These are phyloP conservation scores for Boletus patriciae DNA, from an alignment of 768 basidiomycete species.

Conservation along the genomic window DNA sequence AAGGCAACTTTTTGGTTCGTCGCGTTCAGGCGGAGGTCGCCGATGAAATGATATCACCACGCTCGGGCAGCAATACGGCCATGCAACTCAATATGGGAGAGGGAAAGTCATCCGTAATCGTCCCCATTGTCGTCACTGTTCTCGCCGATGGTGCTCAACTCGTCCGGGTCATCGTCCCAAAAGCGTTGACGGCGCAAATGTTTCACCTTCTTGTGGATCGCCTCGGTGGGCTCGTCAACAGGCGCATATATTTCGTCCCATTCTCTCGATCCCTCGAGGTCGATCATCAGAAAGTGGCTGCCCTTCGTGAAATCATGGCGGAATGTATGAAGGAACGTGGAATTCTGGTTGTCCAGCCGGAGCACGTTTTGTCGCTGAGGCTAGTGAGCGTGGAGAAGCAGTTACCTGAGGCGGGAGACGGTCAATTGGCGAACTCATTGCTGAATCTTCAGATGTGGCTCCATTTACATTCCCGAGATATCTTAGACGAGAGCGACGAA, in stretches of 20 bases:
- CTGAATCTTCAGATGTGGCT: conserved; percentile 31
- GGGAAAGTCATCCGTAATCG: conserved; percentile 50
- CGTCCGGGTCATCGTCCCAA: conserved; percentile 25
- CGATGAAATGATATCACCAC: conserved; percentile 40
- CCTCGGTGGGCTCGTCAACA: conserved; percentile 45
- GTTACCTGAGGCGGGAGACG: neutral
- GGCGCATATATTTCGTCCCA: conserved; percentile 50
- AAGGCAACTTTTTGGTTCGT: conserved; percentile 44
- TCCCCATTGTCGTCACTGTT: conserved; percentile 42
- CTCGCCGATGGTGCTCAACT: conserved; percentile 46
- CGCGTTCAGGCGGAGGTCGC: conserved; percentile 44
- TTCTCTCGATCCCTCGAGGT: conserved; percentile 44
- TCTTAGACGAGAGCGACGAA: conserved; percentile 34
- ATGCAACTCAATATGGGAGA: conserved; percentile 62
- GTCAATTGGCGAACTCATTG: conserved; percentile 15
- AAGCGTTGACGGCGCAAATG: conserved; percentile 47
- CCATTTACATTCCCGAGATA: conserved; percentile 25
- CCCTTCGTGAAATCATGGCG: conserved; percentile 35
- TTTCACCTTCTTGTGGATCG: conserved; percentile 47
- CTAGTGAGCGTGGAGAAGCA: conserved; percentile 45
- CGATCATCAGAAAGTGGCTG: conserved; percentile 10
- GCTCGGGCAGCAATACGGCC: conserved; percentile 35
- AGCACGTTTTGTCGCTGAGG: conserved; percentile 52
- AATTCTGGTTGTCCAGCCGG: conserved; percentile 50
- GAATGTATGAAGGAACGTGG: conserved; percentile 44